phyloP scores from a whole-genome alignment of 192 early-diverging fungal species.

The Entrophospora sp. region DNA sequence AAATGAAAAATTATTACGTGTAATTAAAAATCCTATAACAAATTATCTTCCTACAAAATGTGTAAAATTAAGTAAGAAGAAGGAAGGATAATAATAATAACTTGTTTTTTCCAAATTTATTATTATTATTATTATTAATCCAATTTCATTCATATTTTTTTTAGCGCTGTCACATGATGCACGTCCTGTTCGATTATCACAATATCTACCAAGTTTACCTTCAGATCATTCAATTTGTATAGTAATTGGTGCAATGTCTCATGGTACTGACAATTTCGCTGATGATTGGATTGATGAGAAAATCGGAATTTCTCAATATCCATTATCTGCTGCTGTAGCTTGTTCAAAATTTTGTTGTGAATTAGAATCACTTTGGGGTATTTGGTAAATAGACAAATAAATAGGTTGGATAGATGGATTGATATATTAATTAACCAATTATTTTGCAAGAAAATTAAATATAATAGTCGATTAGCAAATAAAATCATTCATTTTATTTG shows the following conservation, averaged over 20 bases:
- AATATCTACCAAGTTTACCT: slow-evolving; percentile 77
- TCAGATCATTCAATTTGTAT: slow-evolving; percentile 77
- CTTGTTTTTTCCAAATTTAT: background rate
- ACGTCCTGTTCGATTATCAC: slow-evolving; percentile 67
- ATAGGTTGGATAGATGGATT: too few species aligned
- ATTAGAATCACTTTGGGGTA: slow-evolving; percentile 85
- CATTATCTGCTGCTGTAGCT: slow-evolving; percentile 92
- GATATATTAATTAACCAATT: too few species aligned
- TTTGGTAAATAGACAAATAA: slow-evolving; percentile 45
- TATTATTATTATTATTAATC: background rate
- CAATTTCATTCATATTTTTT: background rate
- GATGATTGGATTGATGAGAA: slow-evolving; percentile 95
- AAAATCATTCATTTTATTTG: too few species aligned
- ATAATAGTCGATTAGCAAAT: too few species aligned
- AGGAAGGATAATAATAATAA: too few species aligned
- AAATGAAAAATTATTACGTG: slow-evolving; percentile 85
- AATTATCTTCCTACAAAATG: slow-evolving; percentile 89
- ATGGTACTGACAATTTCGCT: slow-evolving; percentile 91
- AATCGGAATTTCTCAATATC: slow-evolving; percentile 94
- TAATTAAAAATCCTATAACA: slow-evolving; percentile 96
- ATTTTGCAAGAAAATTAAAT: too few species aligned
- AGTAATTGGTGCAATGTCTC: slow-evolving; percentile 94
- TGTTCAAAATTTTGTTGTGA: slow-evolving; percentile 89
- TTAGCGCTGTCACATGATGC: slow-evolving; percentile 82
- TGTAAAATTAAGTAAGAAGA: slow-evolving; percentile 69